phyloP scores from a whole-genome alignment of 1,139 yeast genomes.

The Yamadazyma jaroonii region DNA sequence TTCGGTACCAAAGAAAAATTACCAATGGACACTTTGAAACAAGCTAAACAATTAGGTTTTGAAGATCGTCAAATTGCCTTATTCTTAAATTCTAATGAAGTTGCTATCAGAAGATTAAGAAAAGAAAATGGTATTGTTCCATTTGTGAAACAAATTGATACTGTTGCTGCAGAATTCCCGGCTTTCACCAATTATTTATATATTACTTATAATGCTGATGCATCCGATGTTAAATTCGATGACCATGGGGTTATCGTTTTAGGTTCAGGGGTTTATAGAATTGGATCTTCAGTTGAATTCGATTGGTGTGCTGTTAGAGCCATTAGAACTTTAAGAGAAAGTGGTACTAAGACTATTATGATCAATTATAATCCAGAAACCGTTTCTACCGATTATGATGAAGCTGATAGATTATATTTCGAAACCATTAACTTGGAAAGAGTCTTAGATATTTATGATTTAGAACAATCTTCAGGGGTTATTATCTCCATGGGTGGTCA shows the following conservation, averaged over 20 bases:
- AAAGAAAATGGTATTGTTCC: conserved; percentile 87
- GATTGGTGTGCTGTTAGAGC: conserved; percentile 98
- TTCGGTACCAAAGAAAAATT: conserved; percentile 60
- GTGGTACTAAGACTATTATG: conserved; percentile 91
- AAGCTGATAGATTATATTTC: conserved; percentile 94
- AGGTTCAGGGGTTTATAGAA: conserved; percentile 93
- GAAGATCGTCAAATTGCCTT: conserved; percentile 96
- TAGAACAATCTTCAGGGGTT: conserved; percentile 90
- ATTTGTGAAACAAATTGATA: conserved; percentile 95
- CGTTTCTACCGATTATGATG: conserved; percentile 97
- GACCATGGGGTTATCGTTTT: conserved; percentile 88
- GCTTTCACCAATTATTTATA: conserved; percentile 94
- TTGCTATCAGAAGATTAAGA: conserved; percentile 88
- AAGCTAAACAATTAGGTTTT: conserved; percentile 96
- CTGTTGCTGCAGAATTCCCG: conserved; percentile 99
- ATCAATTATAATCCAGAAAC: conserved; percentile 98
- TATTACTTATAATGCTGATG: conserved; percentile 91
- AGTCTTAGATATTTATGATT: conserved; percentile 91
- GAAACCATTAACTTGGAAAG: conserved; percentile 95
- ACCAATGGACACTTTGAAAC: conserved; percentile 60
- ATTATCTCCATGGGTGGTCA: conserved; percentile 99
- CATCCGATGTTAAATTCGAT: conserved; percentile 79
- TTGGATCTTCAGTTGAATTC: conserved; percentile 91
- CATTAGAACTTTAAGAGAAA: conserved; percentile 87
- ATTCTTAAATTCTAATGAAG: conserved; percentile 86